A percentile compares a stretch with the other conserved stretches of the same genome.
These are phyloP conservation scores for Ogataea saltuana DNA, from an alignment of 805 yeast genomes.

Conservation along the genomic window DNA sequence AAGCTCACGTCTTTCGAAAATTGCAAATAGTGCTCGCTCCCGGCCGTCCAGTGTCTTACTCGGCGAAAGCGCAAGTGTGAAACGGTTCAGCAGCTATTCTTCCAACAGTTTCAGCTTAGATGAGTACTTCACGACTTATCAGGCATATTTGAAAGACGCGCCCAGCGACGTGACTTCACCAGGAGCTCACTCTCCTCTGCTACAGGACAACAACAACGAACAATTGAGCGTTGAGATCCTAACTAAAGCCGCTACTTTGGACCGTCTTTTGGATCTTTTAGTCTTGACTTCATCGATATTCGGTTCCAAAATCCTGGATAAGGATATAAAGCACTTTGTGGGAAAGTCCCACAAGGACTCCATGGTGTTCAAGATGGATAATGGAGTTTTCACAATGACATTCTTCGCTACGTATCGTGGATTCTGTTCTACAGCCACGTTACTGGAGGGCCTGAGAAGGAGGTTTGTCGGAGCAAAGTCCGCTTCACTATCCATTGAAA, in stretches of 20 bases:
- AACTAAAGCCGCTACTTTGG: conserved; percentile 67
- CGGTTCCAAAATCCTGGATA: conserved; percentile 41
- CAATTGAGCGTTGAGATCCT: conserved; percentile 28
- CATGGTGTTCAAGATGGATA: conserved; percentile 55
- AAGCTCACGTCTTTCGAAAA: conserved; percentile 1
- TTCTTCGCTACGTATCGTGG: conserved; percentile 70
- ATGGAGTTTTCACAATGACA: conserved; percentile 61
- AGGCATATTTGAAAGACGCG: conserved; percentile 26
- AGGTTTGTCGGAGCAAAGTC: conserved; percentile 64
- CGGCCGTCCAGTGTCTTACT: conserved; percentile 38
- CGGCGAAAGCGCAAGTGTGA: conserved; percentile 32
- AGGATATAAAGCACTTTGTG: conserved; percentile 42
- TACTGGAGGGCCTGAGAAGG: conserved; percentile 52
- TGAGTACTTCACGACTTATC: conserved; percentile 30
- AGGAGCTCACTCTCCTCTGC: not conserved
- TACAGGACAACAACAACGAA: conserved; percentile 2
- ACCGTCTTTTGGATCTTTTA: conserved; percentile 74
- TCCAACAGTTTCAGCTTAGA: conserved; percentile 37
- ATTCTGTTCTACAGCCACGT: conserved; percentile 56
- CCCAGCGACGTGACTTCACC: conserved; percentile 1
- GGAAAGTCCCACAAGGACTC: conserved; percentile 25
- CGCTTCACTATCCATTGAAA: conserved; percentile 56
- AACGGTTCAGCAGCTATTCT: conserved; percentile 38
- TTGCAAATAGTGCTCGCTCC: conserved; percentile 20
- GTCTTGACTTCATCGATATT: conserved; percentile 70